Conservation (phyloP, 1,139 yeast species). For the Magnusiomyces sp. region DNA sequence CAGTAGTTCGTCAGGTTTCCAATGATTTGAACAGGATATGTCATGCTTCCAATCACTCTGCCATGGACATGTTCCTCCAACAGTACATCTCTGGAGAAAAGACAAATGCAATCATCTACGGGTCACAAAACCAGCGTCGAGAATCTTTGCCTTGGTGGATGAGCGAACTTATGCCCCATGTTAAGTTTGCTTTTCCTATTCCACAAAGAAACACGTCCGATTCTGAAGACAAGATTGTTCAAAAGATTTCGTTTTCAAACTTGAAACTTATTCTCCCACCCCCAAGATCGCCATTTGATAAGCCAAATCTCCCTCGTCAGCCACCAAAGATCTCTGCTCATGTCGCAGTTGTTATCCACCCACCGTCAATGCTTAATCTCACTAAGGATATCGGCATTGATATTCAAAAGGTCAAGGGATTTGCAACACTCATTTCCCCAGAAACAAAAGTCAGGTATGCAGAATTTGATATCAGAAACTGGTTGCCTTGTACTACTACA, state of each 20-base stretch:
- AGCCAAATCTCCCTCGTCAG: slow-evolving; percentile 11
- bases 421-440: slow-evolving; percentile 23
- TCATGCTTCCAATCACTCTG: slow-evolving; percentile 17
- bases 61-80: slow-evolving; percentile 20
- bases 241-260: slow-evolving; percentile 19
- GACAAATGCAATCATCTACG: slow-evolving; percentile 16
- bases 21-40: slow-evolving; percentile 17
- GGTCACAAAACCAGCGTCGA: slow-evolving; percentile 17
- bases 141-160: slow-evolving; percentile 11
- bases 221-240: slow-evolving; percentile 20
- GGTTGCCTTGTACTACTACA: slow-evolving; percentile 29
- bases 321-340: slow-evolving; percentile 22
- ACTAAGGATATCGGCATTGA: slow-evolving; percentile 15
- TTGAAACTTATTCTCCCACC: slow-evolving; percentile 20
- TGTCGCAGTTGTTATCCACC: slow-evolving; percentile 18
- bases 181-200: slow-evolving; percentile 8
- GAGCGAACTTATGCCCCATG: slow-evolving; percentile 2
- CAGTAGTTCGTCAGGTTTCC: slow-evolving; percentile 16
- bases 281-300: slow-evolving; percentile 15
- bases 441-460: slow-evolving; percentile 26
- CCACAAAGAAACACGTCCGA: background rate
- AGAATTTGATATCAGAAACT: slow-evolving; percentile 24
- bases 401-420: slow-evolving; percentile 24
- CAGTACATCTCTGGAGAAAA: slow-evolving; percentile 20
- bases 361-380: slow-evolving; percentile 19